Conservation (phyloP, 2,329 filamentous ascomycete genomes). For the Aureobasidium leucospermi region DNA sequence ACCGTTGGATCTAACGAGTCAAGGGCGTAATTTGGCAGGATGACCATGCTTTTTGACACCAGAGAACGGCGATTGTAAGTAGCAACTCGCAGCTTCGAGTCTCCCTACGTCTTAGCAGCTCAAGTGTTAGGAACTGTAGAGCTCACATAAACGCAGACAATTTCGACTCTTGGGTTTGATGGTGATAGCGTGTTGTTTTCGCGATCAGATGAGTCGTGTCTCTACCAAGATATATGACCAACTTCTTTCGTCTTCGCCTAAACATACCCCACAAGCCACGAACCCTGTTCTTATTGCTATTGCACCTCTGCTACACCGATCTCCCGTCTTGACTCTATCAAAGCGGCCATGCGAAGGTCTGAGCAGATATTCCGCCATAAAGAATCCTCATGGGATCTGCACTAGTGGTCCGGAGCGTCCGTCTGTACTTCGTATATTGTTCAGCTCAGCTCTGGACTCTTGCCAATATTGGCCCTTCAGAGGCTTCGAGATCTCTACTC, state of each 20-base stretch:
- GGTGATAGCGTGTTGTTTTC: no score
- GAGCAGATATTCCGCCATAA: not conserved
- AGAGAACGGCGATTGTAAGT: no score
- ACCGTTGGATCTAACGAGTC: not conserved
- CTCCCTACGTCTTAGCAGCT: no score
- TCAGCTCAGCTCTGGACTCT: slow-evolving; percentile 3
- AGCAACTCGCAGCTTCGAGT: no score
- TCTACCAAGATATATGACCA: not conserved
- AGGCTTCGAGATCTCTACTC: not conserved
- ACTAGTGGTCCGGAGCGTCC: slow-evolving; percentile 6
- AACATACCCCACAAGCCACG: not conserved
- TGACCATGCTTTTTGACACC: no score
- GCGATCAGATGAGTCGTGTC: no score
- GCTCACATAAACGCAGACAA: no score
- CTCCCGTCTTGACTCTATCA: not conserved
- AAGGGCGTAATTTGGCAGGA: not conserved
- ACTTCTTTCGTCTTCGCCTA: not conserved
- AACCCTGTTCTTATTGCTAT: not conserved
- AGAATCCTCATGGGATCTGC: not conserved
- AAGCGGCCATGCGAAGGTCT: not conserved
- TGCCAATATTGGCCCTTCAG: not conserved
- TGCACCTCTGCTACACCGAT: not conserved
- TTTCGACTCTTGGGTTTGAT: no score
- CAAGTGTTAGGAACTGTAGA: no score
- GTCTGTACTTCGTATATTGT: slow-evolving; percentile 2